phyloP scores from a whole-genome alignment of 2,329 filamentous ascomycete genomes.

The Sarocladiaceae sp. region DNA sequence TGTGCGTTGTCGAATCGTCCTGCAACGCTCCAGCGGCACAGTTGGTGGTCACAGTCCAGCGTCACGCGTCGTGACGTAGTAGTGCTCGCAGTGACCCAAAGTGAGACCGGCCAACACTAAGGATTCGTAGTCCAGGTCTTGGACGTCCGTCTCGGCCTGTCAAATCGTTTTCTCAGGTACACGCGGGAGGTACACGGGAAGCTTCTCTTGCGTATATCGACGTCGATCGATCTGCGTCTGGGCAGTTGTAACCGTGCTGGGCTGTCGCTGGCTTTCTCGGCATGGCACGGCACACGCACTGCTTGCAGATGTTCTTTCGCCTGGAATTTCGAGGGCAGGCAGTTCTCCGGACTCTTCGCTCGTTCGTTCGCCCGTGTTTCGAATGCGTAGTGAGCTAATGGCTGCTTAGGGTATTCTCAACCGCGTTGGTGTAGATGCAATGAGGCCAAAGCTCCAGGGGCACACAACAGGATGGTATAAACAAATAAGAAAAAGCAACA shows the following conservation, averaged over 20 bases:
- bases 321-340: too few species aligned
- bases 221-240: not conserved
- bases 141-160: too few species aligned
- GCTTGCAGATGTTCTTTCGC: not conserved
- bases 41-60: not conserved
- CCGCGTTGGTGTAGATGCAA: not conserved
- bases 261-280: conserved; percentile 7
- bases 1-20: not conserved
- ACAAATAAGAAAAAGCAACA: not conserved
- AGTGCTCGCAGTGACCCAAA: too few species aligned
- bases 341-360: too few species aligned
- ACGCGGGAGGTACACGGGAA: not conserved
- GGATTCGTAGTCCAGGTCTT: too few species aligned
- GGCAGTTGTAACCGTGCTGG: not conserved
- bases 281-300: conserved; percentile 4
- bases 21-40: not conserved
- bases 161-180: too few species aligned
- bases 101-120: too few species aligned
- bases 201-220: too few species aligned
- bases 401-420: too few species aligned
- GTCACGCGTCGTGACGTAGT: not conserved
- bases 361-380: too few species aligned
- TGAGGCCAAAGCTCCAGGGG: not conserved
- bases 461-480: not conserved
- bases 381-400: too few species aligned